A percentile compares a stretch with the other conserved stretches of the same genome.
phyloP scores from a whole-genome alignment of 441 rosid species.

The Metrosideros polymorpha region DNA sequence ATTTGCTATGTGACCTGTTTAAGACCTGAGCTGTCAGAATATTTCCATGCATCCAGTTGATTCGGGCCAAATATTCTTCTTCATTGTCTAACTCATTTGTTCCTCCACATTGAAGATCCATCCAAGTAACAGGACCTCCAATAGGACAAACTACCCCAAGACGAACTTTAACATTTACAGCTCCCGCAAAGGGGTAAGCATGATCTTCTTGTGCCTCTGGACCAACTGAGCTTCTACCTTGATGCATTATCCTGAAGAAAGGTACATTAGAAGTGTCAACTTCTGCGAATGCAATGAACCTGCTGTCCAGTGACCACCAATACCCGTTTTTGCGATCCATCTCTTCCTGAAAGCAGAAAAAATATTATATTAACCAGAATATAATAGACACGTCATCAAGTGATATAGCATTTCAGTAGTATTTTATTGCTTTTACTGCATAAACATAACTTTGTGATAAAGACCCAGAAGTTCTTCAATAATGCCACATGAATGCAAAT shows the following conservation, averaged over 20 bases:
- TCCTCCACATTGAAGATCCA: constrained; percentile 85
- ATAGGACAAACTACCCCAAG: constrained; percentile 78
- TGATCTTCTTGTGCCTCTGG: constrained; percentile 86
- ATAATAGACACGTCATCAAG: not conserved
- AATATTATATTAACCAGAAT: not conserved
- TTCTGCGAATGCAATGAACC: constrained; percentile 70
- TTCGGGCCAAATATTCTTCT: constrained; percentile 83
- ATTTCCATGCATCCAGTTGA: constrained; percentile 82
- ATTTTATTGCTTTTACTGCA: not conserved
- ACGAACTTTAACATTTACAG: constrained; percentile 71
- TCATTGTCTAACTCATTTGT: constrained; percentile 24
- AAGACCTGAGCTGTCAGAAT: constrained; percentile 65
- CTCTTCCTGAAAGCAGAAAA: constrained; percentile 60
- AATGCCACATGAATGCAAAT: not conserved
- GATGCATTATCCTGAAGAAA: constrained; percentile 92
- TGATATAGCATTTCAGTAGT: not conserved
- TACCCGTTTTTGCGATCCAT: constrained; percentile 93
- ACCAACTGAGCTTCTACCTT: constrained; percentile 78
- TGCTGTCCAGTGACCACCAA: constrained; percentile 98
- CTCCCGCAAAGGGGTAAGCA: constrained; percentile 92
- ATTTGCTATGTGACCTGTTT: constrained; percentile 62
- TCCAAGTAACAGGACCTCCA: constrained; percentile 74
- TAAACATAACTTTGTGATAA: not conserved
- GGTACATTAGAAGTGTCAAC: constrained; percentile 75
- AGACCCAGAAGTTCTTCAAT: not conserved